These are phyloP conservation scores for Suillus sp. DNA, from an alignment of 768 basidiomycete genomes.

Conservation along the genomic window DNA sequence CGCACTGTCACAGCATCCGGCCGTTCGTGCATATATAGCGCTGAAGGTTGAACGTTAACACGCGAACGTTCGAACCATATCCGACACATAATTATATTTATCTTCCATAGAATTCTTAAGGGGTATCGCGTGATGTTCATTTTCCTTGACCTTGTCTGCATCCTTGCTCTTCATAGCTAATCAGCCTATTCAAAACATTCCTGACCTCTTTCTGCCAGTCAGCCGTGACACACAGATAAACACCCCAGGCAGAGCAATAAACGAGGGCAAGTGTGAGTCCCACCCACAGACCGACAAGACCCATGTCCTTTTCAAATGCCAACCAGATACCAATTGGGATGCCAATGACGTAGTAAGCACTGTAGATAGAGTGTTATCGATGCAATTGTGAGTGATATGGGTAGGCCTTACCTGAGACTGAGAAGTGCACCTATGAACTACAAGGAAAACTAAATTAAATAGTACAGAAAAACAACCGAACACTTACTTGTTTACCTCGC, in stretches of 20 bases:
- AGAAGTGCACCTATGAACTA: conserved; percentile 75
- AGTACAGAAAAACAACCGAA: not conserved
- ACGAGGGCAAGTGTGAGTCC: conserved; percentile 74
- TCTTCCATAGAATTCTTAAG: not conserved
- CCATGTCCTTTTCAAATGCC: conserved; percentile 59
- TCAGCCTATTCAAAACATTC: conserved; percentile 40
- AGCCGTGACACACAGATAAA: conserved; percentile 53
- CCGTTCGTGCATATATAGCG: not conserved
- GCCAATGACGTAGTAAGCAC: conserved; percentile 80
- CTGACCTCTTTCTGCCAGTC: conserved; percentile 68
- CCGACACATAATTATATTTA: not conserved
- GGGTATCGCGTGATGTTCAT: not conserved
- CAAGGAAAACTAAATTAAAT: not conserved
- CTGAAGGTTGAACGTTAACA: not conserved
- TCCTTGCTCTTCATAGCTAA: conserved; percentile 41
- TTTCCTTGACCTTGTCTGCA: not conserved
- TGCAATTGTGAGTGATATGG: not conserved
- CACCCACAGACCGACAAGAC: conserved; percentile 80
- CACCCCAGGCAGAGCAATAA: conserved; percentile 60
- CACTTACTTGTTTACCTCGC: conserved; percentile 67
- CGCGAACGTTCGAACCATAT: not conserved
- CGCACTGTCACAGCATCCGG: too few relatives aligned
- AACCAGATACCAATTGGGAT: conserved; percentile 84
- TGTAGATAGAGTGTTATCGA: conserved; percentile 21
- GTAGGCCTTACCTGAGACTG: conserved; percentile 11